Conservation (phyloP, 2,329 filamentous ascomycete species). For the Cercospora canescens region DNA sequence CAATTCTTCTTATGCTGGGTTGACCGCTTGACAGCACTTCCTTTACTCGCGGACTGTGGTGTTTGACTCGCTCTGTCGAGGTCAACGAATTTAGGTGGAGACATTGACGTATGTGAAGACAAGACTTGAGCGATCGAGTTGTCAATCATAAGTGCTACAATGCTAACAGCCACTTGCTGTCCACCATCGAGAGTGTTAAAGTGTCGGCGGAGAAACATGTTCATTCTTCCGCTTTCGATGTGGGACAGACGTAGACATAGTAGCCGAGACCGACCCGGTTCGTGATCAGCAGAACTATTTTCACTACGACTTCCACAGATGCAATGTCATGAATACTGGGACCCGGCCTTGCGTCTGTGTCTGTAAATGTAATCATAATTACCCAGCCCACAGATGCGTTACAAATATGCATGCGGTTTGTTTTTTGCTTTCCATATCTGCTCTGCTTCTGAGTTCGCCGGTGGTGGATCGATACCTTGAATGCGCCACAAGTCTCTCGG, state of each 20-base stretch:
- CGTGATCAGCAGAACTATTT: no score
- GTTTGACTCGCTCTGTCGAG: neutral
- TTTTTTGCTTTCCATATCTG: neutral
- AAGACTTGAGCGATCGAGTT: neutral
- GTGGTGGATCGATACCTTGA: neutral
- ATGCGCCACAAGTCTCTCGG: neutral
- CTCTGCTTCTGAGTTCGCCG: neutral
- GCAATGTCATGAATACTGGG: no score
- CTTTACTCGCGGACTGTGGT: neutral
- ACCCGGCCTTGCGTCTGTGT: no score
- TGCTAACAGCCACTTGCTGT: no score
- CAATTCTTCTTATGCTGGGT: neutral
- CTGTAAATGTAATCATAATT: neutral
- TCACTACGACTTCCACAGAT: no score
- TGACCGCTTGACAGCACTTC: neutral
- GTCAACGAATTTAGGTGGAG: neutral
- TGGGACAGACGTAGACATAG: no score
- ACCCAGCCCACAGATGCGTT: neutral
- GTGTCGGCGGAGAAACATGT: no score
- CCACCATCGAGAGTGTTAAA: no score
- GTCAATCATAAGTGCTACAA: neutral
- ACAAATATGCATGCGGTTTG: neutral
- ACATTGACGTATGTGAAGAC: neutral
- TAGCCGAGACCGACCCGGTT: no score
- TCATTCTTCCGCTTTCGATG: no score